Percentiles rank a stretch among this genome's conserved stretches.
phyloP scores from a whole-genome alignment of 1,139 yeast genomes.

The Taphrina confusa region DNA sequence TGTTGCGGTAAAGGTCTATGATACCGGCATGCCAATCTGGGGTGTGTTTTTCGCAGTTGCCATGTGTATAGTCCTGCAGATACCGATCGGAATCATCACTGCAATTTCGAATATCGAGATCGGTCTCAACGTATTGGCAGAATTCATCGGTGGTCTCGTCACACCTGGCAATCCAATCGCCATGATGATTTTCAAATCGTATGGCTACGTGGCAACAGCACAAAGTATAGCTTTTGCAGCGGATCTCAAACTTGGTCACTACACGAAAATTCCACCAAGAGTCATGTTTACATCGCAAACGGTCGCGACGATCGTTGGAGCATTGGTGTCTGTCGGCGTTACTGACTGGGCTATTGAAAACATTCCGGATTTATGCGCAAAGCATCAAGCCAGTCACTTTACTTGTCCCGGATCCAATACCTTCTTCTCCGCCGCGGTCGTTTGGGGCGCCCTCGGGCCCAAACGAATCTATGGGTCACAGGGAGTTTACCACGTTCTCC shows the following conservation, averaged over 20 bases:
- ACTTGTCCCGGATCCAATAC: constrained; percentile 46
- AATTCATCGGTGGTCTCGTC: constrained; percentile 63
- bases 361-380: constrained; percentile 45
- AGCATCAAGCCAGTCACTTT: constrained; percentile 48
- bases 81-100: constrained; percentile 37
- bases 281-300: constrained; percentile 59
- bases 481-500: constrained; percentile 15
- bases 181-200: constrained; percentile 57
- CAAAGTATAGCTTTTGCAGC: constrained; percentile 60
- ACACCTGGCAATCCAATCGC: constrained; percentile 65
- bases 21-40: constrained; percentile 45
- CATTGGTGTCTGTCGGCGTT: constrained; percentile 56
- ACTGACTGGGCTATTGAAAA: constrained; percentile 56
- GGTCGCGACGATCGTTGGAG: constrained; percentile 43
- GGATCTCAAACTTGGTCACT: constrained; percentile 66
- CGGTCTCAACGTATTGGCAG: constrained; percentile 63
- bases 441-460: constrained; percentile 61
- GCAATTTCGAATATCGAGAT: constrained; percentile 47
- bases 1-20: constrained; percentile 53
- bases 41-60: constrained; percentile 52
- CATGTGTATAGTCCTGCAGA: constrained; percentile 42
- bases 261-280: constrained; percentile 56
- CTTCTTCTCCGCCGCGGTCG: constrained; percentile 53
- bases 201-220: constrained; percentile 59
- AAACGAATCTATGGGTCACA: constrained; percentile 49